These are phyloP conservation scores for Blakeslea trispora DNA, from an alignment of 371 early-diverging fungal genomes.

Conservation along the genomic window DNA sequence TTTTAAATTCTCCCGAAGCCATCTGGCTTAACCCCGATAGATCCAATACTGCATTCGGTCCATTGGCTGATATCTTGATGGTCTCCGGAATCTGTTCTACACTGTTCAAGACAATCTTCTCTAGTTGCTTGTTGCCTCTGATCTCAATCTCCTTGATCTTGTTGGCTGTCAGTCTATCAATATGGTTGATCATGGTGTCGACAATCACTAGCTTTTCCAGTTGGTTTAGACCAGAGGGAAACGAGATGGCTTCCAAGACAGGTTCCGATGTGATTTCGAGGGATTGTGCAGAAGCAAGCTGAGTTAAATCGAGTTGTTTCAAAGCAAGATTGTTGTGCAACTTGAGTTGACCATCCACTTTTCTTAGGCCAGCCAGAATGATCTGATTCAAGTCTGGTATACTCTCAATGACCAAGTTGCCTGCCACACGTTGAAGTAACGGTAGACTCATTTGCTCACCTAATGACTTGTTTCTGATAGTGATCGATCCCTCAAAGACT, in stretches of 20 bases:
- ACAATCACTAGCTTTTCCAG: slow-evolving; percentile 40
- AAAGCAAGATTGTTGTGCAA: slow-evolving; percentile 51
- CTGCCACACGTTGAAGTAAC: slow-evolving; percentile 23
- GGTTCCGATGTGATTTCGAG: slow-evolving; percentile 51
- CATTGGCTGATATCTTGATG: slow-evolving; percentile 50
- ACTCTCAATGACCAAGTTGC: slow-evolving; percentile 34
- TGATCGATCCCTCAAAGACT: slow-evolving; percentile 41
- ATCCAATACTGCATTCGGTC: slow-evolving; percentile 31
- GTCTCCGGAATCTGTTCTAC: slow-evolving; percentile 33
- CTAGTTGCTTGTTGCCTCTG: slow-evolving; percentile 55
- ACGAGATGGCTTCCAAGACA: slow-evolving; percentile 33
- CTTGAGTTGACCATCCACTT: slow-evolving; percentile 41
- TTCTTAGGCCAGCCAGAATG: slow-evolving; percentile 26
- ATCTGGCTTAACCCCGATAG: slow-evolving; percentile 19
- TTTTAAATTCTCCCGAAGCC: slow-evolving; percentile 29
- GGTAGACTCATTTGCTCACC: slow-evolving; percentile 15
- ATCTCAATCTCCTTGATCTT: slow-evolving; percentile 39
- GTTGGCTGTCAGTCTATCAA: slow-evolving; percentile 44
- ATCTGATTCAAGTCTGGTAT: slow-evolving; percentile 29
- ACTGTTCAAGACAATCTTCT: slow-evolving; percentile 34
- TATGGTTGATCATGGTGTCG: slow-evolving; percentile 45
- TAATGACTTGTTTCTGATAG: slow-evolving; percentile 26
- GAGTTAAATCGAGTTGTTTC: slow-evolving; percentile 32
- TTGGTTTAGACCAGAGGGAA: slow-evolving; percentile 42
- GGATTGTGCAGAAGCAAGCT: slow-evolving; percentile 32